Evolutionary conservation across 495 filamentous ascomycete species (phyloP).

Genomic region (Penicillium salamii): DNA sequence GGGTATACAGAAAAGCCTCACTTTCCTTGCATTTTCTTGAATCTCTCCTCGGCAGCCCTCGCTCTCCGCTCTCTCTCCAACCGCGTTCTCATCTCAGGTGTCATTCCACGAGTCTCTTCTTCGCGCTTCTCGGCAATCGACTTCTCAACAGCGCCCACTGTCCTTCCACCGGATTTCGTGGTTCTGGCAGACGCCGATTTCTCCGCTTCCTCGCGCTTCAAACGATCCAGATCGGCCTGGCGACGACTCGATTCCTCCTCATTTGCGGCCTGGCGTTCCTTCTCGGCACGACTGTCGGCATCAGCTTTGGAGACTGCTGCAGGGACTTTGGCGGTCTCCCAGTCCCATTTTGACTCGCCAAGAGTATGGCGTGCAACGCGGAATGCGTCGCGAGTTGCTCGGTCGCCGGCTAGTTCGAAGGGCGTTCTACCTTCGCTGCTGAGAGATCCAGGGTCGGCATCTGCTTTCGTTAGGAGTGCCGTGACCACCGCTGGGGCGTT

Average conservation of each 20-base stretch:
- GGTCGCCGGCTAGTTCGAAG: constrained; percentile 85
- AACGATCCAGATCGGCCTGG: constrained; percentile 60
- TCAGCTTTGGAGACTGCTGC: constrained; percentile 64
- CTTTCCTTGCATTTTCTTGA: constrained; percentile 57
- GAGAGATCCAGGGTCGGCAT: constrained; percentile 66
- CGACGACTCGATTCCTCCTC: constrained; percentile 57
- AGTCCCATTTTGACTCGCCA: constrained; percentile 75
- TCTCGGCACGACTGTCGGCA: constrained; percentile 58
- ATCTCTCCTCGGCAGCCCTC: constrained; percentile 82
- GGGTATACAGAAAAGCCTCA: constrained; percentile 8
- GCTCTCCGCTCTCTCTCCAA: constrained; percentile 80
- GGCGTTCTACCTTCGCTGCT: constrained; percentile 70
- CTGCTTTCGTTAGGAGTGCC: constrained; percentile 72
- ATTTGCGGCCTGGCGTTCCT: constrained; percentile 56
- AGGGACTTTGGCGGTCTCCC: constrained; percentile 72
- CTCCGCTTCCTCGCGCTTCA: constrained; percentile 64
- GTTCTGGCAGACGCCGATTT: constrained; percentile 38
- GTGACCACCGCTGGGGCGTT: constrained; percentile 70
- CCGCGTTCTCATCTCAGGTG: constrained; percentile 74
- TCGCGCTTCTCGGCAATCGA: constrained; percentile 72
- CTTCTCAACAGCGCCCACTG: constrained; percentile 56
- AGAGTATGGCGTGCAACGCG: constrained; percentile 79
- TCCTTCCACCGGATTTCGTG: constrained; percentile 42
- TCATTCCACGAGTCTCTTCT: constrained; percentile 81
- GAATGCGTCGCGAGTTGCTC: constrained; percentile 86